Percentiles rank a stretch among this genome's conserved stretches.
These are phyloP conservation scores for Fraxinus platypoda DNA, from an alignment of 305 asterid species.

Conservation along the genomic window DNA sequence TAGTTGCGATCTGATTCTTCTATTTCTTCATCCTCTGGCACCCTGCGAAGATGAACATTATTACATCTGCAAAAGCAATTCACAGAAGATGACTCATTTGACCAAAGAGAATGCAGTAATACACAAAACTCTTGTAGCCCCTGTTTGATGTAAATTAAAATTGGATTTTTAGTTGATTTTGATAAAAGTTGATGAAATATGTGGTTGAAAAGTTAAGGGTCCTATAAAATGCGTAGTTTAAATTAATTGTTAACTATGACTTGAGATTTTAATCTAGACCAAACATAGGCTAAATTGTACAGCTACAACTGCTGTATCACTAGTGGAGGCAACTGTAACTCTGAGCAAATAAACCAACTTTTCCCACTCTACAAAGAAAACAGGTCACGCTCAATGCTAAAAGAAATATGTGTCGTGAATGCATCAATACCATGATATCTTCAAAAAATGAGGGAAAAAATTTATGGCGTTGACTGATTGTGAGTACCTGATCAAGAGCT, in stretches of 20 bases:
- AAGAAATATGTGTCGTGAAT: neutral
- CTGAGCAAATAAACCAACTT: neutral
- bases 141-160: too few relatives aligned
- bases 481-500: conserved; percentile 30
- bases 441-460: neutral
- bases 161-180: too few relatives aligned
- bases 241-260: too few relatives aligned
- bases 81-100: neutral
- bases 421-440: neutral
- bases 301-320: too few relatives aligned
- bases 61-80: conserved; percentile 1
- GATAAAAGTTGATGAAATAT: too few relatives aligned
- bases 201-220: too few relatives aligned
- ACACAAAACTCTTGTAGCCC: neutral
- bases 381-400: neutral
- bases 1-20: conserved; percentile 3
- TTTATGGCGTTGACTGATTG: neutral
- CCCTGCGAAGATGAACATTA: conserved; percentile 14
- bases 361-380: neutral
- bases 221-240: too few relatives aligned
- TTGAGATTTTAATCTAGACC: too few relatives aligned
- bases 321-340: neutral
- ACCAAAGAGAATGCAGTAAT: neutral
- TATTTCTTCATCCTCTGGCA: conserved; percentile 17
- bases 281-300: too few relatives aligned